Evolutionary conservation across 2,329 filamentous ascomycete genomes (phyloP), one percentile per base, ranked within the genome.

Genomic region (Colletotrichum tropicale): DNA sequence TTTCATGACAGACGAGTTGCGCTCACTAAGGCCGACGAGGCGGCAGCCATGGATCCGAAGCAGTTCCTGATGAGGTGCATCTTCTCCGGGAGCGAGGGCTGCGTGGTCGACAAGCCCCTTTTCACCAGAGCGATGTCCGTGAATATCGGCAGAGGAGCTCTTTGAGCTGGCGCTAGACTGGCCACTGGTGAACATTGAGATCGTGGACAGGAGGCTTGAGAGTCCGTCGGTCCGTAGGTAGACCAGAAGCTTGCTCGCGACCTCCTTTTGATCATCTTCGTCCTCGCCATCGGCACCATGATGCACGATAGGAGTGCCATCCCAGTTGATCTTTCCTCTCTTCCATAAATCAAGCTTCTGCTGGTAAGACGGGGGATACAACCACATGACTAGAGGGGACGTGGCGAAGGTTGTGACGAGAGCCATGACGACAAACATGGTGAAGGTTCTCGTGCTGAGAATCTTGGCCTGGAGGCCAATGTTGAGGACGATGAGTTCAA

Each of bases 341-440:
- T 94, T 94, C 93, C 85, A 89, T 21, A 84, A 85, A 7, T 87
- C 88, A 12, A 89, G 84, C 82, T 89, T 90, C 75, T 86, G 85
- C 76, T 89, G 89, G 70, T 90, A 91, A 83, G 84, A 89, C 0
- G 91, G 89, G 1, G 96, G 96, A 78, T 98, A 98, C 9, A 98
- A 87, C 69, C 87, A 88, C 15, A 91, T 89, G 2, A 94, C 94
- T 55, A 98, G 85, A 0, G 96, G 96, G 0, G 96, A 96, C 0
- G 96, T 98, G 0, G 92, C 85, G 75, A 98, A 95, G 0, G 96
- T 98, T 0, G 95, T 98, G 36, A 98, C 88, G 2, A 98, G 87
- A 10, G 96, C 96, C 96, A 98, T 98, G 81, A 98, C 94, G 26
- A 98, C 95, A 79, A 98, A 98, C 70, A 98, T 98, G 67, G 96